Conservation (phyloP, 306 rosid species). For the Casuarina equisetifolia region DNA sequence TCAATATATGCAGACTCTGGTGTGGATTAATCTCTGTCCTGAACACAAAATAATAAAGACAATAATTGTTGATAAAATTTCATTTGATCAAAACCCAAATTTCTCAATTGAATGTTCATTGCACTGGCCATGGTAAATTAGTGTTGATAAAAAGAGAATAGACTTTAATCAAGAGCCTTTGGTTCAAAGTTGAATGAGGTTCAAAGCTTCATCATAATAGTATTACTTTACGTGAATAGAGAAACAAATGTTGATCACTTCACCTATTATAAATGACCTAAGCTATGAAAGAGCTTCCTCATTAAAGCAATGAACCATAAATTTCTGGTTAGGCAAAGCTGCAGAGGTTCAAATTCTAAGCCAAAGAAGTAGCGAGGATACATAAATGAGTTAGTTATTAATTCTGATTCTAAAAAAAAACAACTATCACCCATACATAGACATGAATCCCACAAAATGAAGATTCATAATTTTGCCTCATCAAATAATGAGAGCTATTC, state of each 20-base stretch:
- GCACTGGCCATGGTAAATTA: not conserved
- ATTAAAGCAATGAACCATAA: not conserved
- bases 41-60: not conserved
- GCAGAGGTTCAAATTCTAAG: not conserved
- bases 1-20: not conserved
- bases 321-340: not conserved
- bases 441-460: not conserved
- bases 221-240: not conserved
- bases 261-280: not conserved
- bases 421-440: no score
- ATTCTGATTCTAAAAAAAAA: not conserved
- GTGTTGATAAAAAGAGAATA: not conserved
- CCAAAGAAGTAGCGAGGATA: not conserved
- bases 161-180: not conserved
- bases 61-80: slow-evolving; percentile 16
- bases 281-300: not conserved
- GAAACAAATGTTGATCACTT: not conserved
- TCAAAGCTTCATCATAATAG: not conserved
- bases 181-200: not conserved
- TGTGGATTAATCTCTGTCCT: not conserved
- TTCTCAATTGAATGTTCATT: not conserved
- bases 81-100: not conserved
- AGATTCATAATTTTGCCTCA: not conserved
- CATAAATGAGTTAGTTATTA: not conserved
- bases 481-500: not conserved